Conservation (phyloP, 2,329 filamentous ascomycete species). For the Blumeriella jaapii region DNA sequence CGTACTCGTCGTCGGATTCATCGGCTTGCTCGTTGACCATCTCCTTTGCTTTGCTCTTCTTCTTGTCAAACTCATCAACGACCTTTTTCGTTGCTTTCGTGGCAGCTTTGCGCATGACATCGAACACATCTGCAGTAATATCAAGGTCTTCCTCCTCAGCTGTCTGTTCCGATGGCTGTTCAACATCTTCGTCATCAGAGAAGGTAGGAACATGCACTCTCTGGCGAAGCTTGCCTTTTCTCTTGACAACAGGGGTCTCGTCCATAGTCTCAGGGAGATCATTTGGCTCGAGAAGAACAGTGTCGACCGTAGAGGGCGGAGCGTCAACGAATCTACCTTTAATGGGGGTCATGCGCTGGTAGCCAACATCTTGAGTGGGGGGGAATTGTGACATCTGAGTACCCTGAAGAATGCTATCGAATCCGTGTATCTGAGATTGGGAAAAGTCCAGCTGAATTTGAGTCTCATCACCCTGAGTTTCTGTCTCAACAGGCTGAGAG, state of each 20-base stretch:
- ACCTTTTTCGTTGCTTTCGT: constrained; percentile 41
- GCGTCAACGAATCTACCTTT: constrained; percentile 53
- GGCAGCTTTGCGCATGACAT: constrained; percentile 56
- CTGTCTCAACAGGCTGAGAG: constrained; percentile 30
- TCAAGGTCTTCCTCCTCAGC: constrained; percentile 27
- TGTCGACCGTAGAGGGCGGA: constrained; percentile 60
- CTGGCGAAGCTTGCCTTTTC: constrained; percentile 45
- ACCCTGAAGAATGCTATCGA: constrained; percentile 43
- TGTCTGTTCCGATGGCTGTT: constrained; percentile 16
- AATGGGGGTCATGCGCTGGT: constrained; percentile 61
- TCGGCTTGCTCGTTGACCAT: constrained; percentile 91
- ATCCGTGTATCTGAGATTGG: constrained; percentile 47
- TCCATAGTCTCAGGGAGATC: constrained; percentile 29
- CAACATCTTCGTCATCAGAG: constrained; percentile 27
- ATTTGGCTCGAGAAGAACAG: constrained; percentile 40
- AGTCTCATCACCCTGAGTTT: constrained; percentile 21
- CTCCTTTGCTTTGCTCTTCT: constrained; percentile 74
- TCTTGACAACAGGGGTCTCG: constrained; percentile 56
- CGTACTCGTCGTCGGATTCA: constrained; percentile 97
- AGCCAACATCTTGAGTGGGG: constrained; percentile 71
- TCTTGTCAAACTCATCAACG: constrained; percentile 60
- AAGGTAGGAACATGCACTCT: constrained; percentile 33
- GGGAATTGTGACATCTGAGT: constrained; percentile 60
- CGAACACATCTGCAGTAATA: constrained; percentile 27
- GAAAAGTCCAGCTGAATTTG: constrained; percentile 43